Evolutionary conservation across 441 rosid species (phyloP), one percentile per base, ranked within the genome.

Genomic region (Populus hybrid): DNA sequence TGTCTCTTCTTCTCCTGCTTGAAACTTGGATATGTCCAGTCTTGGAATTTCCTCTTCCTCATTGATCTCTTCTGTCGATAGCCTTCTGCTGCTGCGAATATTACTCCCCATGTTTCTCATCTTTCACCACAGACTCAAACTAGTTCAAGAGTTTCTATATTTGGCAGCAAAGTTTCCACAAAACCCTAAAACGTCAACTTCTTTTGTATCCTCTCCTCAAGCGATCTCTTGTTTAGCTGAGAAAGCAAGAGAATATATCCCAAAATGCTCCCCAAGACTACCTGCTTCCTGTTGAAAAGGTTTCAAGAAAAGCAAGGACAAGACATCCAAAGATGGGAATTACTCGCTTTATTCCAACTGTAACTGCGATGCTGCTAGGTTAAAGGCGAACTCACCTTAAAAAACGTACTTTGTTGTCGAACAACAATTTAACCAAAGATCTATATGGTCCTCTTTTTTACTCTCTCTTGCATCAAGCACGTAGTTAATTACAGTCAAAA

Each of bases 1-100:
- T 46, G 91, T 94, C 89, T 91, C 94, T 68, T 94, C 95, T 87
- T 94, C 99, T 82, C 84, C 78, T 5, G 95, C 93, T 81, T 90
- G 91, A 75, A 91, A 75, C 26, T 84, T 79, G 4, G 97, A 82
- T 6, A 90, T 86, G 23, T 90, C 91, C 69, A 81, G 79, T 71
- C 80, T 88, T 50, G 91, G 84, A 11, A 80, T 73, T 80, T 88
- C 93, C 67, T 85, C 91, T 0, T 87, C 95, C 69, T 83, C 92
- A 50, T 66, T n/a, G 38, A 79, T 86, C 59, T 87, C 93, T n/a
- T 87, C 93, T 74, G 77, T 76, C 61, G 92, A 79, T 73, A 80
- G 72, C 83, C 86, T 90, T 68, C 87, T 86, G 21, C 83, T 80
- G 72, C 84, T 86, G 79, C 83, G 77, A 28, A 21, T 82, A 46